These are phyloP conservation scores for Phoma sp. DNA, from an alignment of 2,329 filamentous ascomycete genomes.

Conservation along the genomic window DNA sequence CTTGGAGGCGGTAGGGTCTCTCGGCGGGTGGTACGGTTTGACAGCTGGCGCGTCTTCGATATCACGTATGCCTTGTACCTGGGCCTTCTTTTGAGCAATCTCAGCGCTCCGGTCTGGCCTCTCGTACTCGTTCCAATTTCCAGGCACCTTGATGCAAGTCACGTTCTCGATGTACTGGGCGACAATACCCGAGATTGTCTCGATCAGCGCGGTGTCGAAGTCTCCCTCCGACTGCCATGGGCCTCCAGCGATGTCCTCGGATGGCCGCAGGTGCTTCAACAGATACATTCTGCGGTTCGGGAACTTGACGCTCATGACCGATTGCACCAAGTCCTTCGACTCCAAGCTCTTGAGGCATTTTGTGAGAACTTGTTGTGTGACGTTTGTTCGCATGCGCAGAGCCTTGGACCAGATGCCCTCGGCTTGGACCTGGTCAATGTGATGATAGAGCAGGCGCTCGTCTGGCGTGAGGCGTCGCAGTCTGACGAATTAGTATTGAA, in stretches of 20 bases:
- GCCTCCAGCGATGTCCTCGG: constrained; percentile 88
- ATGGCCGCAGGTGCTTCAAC: constrained; percentile 80
- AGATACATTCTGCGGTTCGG: constrained; percentile 96
- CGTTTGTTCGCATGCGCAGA: constrained; percentile 77
- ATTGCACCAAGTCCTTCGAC: constrained; percentile 79
- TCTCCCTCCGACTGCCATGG: constrained; percentile 94
- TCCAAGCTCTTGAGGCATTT: constrained; percentile 85
- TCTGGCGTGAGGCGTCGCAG: constrained; percentile 61
- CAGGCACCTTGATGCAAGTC: constrained; percentile 68
- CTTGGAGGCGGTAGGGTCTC: constrained; percentile 27
- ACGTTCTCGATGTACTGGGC: constrained; percentile 73
- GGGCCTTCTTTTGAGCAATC: constrained; percentile 46
- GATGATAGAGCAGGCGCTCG: constrained; percentile 84
- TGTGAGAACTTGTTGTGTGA: constrained; percentile 83
- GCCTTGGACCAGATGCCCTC: constrained; percentile 92
- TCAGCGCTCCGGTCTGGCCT: constrained; percentile 45
- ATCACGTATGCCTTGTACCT: constrained; percentile 37
- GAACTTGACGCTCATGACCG: constrained; percentile 89
- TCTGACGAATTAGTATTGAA: constrained; percentile 31
- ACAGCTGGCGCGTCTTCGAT: constrained; percentile 42
- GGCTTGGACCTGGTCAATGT: constrained; percentile 83
- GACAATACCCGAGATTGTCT: constrained; percentile 73
- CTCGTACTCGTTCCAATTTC: constrained; percentile 50
- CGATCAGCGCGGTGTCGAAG: constrained; percentile 87
- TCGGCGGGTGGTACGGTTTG: constrained; percentile 30